Conservation (phyloP, 768 basidiomycete species). For the Suillus decipiens region DNA sequence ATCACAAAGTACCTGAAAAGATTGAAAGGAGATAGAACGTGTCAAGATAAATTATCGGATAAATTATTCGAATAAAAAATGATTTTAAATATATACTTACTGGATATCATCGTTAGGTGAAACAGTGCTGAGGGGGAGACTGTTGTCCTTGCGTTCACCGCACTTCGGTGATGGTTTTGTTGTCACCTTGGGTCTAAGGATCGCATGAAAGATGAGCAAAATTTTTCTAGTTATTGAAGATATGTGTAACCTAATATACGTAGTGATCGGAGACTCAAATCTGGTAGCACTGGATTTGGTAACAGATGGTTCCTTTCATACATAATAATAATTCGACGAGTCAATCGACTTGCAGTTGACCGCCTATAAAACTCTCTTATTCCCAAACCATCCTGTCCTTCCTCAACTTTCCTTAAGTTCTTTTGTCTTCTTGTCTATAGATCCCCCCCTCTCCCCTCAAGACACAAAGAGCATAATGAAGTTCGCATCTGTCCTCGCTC, state of each 20-base stretch:
- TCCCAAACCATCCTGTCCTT: conserved; percentile 3
- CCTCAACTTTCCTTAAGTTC: conserved; percentile 16
- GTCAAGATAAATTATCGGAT: not conserved
- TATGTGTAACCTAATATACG: not conserved
- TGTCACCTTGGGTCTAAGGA: not conserved
- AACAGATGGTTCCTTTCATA: conserved; percentile 10
- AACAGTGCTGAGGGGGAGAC: not conserved
- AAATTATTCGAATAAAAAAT: not conserved
- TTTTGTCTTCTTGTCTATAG: conserved; percentile 9
- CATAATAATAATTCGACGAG: not conserved
- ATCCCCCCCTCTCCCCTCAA: not conserved
- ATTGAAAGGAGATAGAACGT: conserved; percentile 1
- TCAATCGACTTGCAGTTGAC: not conserved
- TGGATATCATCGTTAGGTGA: not conserved
- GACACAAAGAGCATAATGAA: conserved; percentile 26
- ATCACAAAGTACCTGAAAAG: not conserved
- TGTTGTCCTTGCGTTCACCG: not conserved
- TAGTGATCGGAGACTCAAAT: not conserved
- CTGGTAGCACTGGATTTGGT: not conserved
- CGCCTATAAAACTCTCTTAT: conserved; percentile 8
- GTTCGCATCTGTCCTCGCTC: conserved; percentile 33
- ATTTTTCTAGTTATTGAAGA: not conserved
- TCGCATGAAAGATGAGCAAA: not conserved
- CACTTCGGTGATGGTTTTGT: not conserved
- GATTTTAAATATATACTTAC: not conserved